These are phyloP conservation scores for Fusarium cicatricum DNA, from an alignment of 2,329 filamentous ascomycete genomes.

Conservation along the genomic window DNA sequence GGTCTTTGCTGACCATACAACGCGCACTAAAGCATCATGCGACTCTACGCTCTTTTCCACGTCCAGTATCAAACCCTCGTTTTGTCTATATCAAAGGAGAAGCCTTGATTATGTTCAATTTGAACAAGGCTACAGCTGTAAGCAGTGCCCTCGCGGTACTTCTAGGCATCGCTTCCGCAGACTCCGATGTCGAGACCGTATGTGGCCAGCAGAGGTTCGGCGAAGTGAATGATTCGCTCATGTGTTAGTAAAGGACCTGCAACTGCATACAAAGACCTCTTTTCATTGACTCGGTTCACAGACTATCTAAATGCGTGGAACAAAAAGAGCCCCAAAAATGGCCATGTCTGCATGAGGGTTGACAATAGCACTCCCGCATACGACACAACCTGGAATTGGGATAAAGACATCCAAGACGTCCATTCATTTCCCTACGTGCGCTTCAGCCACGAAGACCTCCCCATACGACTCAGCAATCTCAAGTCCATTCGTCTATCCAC, in stretches of 20 bases:
- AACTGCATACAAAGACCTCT: accelerated
- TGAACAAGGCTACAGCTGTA: not conserved
- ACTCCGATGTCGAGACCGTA: conserved; percentile 2
- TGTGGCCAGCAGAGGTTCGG: conserved; percentile 23
- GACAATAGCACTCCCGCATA: conserved; percentile 37
- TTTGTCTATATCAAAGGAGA: not conserved
- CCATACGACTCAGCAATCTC: conserved; percentile 33
- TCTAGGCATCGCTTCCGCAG: not conserved
- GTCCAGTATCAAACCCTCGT: not conserved
- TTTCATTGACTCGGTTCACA: conserved; percentile 10
- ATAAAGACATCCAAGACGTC: conserved; percentile 34
- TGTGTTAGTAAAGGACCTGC: conserved; percentile 8
- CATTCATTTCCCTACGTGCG: conserved; percentile 41
- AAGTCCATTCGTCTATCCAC: conserved; percentile 33
- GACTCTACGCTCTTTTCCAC: not conserved
- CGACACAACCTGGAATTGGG: conserved; percentile 39
- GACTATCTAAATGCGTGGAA: conserved; percentile 43
- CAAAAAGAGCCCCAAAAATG: conserved; percentile 31
- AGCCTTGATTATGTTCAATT: not conserved
- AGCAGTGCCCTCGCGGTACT: not conserved
- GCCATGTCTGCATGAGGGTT: conserved; percentile 38
- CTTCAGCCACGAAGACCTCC: conserved; percentile 29
- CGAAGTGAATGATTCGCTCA: conserved; percentile 25
- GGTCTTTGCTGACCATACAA: conserved; percentile 22
- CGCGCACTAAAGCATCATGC: not conserved